Percentiles rank a stretch among this genome's conserved stretches.
Evolutionary conservation across 306 rosid species (phyloP).

Genomic region (Cucurbita argyrosperma): DNA sequence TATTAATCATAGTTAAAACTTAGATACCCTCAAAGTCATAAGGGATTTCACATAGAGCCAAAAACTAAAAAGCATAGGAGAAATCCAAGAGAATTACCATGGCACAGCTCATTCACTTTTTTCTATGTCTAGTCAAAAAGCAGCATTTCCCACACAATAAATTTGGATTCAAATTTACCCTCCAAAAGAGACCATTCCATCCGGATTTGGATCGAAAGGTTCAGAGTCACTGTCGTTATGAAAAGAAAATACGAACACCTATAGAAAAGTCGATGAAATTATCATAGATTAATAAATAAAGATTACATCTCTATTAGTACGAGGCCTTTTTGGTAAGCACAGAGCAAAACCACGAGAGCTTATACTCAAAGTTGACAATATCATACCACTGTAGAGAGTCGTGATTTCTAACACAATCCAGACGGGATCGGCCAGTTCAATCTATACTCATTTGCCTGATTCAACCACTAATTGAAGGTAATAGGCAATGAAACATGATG

Average conservation of each 20-base stretch:
- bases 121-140: background rate
- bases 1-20: no score
- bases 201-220: background rate
- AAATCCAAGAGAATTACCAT: background rate
- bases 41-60: background rate
- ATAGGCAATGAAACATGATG: background rate
- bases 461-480: background rate
- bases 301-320: no score
- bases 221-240: background rate
- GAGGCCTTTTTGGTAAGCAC: no score
- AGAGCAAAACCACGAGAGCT: no score
- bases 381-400: no score
- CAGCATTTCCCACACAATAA: background rate
- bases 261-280: background rate
- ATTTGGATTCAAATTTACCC: background rate
- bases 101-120: background rate
- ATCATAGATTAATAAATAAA: no score
- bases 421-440: background rate
- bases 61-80: background rate
- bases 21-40: background rate
- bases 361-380: no score
- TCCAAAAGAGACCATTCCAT: background rate
- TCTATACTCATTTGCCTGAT: background rate
- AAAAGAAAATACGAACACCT: background rate
- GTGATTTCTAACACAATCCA: background rate